Evolutionary conservation across 345 rosid genomes (phyloP), one percentile per base, ranked within the genome.

Genomic region (Corchorus olitorius): DNA sequence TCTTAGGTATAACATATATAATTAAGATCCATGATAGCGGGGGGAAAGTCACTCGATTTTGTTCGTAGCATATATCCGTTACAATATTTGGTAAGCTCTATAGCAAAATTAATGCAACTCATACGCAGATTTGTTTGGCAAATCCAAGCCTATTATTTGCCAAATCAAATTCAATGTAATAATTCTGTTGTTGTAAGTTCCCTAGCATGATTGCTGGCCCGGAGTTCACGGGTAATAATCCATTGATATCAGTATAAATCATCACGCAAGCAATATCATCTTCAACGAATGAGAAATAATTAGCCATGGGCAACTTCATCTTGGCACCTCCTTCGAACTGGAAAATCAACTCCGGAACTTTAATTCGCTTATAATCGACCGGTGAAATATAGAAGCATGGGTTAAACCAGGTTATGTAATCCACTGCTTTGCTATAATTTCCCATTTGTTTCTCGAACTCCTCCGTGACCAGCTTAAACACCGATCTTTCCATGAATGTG

Each of bases 181-280:
- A 89, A 78, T 94, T 91, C 84, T 87, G 94, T 79, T 86, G 93
- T 88, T 94, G 97, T 41, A 87, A 94, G 80, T 86, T 88, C 50
- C 97, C 98, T 58, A 94, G 50, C 4, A 94, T 85, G 6, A 94
- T 87, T 64, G 93, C 90, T 83, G 97, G 98, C 0, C 97, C 97
- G 20, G 27, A 27, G 27, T 27, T 27, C 27, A 27, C 27, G 27
- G 27, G 27, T 27, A 27, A 27, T 27, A 27, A 27, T 27, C 27
- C 27, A 27, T 27, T 27, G 27, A 27, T 27, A 27, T 27, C 27
- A 27, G 27, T 10, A 88, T 83, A 54, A 87, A 92, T 75, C 17
- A 89, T 87, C 27, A 89, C 58, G 53, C 96, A 94, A n/a, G 87
- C 56, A 0, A 78, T 84, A 4, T 70, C 81, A 27, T 27, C 27